Evolutionary conservation across 2,329 filamentous ascomycete species (phyloP).

Genomic region (Sclerotinia sclerotiorum): DNA sequence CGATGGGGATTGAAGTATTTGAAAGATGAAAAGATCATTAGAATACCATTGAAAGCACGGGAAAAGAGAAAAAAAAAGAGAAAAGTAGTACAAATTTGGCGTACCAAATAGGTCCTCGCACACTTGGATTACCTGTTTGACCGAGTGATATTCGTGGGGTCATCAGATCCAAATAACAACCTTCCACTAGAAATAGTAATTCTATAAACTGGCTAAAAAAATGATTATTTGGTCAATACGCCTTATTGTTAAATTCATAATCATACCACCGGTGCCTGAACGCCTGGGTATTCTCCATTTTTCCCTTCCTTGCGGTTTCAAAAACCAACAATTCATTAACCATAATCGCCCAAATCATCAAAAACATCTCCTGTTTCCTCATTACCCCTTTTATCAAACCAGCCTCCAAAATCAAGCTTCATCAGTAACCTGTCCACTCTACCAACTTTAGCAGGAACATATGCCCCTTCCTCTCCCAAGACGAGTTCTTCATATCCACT

Average conservation of each 20-base stretch:
- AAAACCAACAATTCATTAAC: constrained; percentile 10
- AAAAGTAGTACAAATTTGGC: neutral
- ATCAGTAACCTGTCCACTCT: constrained; percentile 84
- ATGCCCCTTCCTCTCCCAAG: constrained; percentile 51
- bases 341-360: constrained; percentile 32
- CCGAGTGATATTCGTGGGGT: neutral
- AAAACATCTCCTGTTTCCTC: constrained; percentile 30
- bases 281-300: constrained; percentile 9
- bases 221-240: neutral
- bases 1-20: neutral
- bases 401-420: constrained; percentile 68
- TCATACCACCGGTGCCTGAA: neutral
- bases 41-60: neutral
- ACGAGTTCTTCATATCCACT: constrained; percentile 41
- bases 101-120: neutral
- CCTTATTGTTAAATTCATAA: neutral
- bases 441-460: constrained; percentile 70
- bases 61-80: neutral
- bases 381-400: constrained; percentile 37
- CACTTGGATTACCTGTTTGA: neutral
- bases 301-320: neutral
- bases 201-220: neutral
- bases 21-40: neutral
- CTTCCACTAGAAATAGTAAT: neutral
- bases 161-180: neutral